phyloP scores from a whole-genome alignment of 1,284 basidiomycete genomes.

The Anthracocystis setariae region DNA sequence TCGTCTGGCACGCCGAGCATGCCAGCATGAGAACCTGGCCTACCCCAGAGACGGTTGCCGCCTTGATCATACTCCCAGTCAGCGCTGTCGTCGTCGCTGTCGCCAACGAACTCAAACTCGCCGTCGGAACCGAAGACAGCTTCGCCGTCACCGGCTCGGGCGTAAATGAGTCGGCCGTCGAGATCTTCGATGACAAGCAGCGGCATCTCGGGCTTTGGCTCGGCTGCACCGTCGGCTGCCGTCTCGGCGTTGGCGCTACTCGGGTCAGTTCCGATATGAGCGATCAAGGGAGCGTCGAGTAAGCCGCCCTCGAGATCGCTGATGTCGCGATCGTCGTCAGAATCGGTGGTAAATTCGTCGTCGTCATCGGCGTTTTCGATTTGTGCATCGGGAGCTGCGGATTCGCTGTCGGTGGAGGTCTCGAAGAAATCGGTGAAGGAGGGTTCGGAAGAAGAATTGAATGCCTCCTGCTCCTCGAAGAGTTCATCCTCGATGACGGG shows the following conservation, averaged over 20 bases:
- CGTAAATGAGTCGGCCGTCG: constrained; percentile 66
- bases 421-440: constrained; percentile 67
- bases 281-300: constrained; percentile 58
- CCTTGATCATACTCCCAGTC: constrained; percentile 48
- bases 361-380: constrained; percentile 57
- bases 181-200: constrained; percentile 67
- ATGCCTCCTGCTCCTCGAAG: constrained; percentile 63
- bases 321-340: constrained; percentile 57
- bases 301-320: constrained; percentile 58
- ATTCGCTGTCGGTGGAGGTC: constrained; percentile 56
- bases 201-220: constrained; percentile 56
- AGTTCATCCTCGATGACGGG: constrained; percentile 59
- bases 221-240: constrained; percentile 12
- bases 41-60: constrained; percentile 33
- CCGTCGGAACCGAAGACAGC: constrained; percentile 67
- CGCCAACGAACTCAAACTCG: constrained; percentile 66
- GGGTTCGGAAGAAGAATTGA: constrained; percentile 64
- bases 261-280: constrained; percentile 51
- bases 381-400: constrained; percentile 8
- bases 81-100: constrained; percentile 62
- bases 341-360: constrained; percentile 50
- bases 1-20: constrained; percentile 43
- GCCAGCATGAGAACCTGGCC: constrained; percentile 15
- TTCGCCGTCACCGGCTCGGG: constrained; percentile 65
- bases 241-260: constrained; percentile 13